Evolutionary conservation across 192 early-diverging fungal species (phyloP).

Genomic region (Backusella psychrophila): DNA sequence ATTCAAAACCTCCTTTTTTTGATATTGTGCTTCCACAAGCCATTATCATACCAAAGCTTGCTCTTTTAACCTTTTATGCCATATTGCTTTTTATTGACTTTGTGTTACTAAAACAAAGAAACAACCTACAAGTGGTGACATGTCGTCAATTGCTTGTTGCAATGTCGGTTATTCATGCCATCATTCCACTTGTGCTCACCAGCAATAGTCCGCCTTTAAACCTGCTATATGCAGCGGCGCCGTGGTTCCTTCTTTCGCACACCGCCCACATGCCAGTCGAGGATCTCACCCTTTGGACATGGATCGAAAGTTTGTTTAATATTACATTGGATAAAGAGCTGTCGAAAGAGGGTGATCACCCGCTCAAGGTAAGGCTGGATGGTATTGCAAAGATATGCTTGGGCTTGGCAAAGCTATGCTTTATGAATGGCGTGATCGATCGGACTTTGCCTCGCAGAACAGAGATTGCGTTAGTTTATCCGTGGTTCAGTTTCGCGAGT

Average conservation of each 20-base stretch:
- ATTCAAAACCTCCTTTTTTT: background rate
- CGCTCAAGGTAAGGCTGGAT: background rate
- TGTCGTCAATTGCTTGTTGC: background rate
- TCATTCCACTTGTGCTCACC: background rate
- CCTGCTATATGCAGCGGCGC: background rate
- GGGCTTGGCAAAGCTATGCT: slow-evolving; percentile 4
- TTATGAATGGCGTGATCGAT: slow-evolving; percentile 8
- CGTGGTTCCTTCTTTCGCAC: background rate
- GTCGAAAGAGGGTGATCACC: background rate
- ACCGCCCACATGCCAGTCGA: slow-evolving; percentile 2
- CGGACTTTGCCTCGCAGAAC: background rate
- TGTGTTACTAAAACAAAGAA: background rate
- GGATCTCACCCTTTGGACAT: background rate
- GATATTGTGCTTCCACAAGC: background rate
- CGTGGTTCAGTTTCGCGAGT: background rate
- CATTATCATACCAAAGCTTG: background rate
- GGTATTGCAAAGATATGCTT: slow-evolving; percentile 11
- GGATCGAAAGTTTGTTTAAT: background rate
- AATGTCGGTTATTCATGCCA: background rate
- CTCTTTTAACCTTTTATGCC: background rate
- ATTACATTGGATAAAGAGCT: background rate
- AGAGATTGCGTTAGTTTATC: background rate
- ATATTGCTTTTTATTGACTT: background rate
- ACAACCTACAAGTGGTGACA: background rate
- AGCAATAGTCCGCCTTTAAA: background rate